Evolutionary conservation across 768 basidiomycete species (phyloP).

Genomic region (Cystobasidium onofrii): DNA sequence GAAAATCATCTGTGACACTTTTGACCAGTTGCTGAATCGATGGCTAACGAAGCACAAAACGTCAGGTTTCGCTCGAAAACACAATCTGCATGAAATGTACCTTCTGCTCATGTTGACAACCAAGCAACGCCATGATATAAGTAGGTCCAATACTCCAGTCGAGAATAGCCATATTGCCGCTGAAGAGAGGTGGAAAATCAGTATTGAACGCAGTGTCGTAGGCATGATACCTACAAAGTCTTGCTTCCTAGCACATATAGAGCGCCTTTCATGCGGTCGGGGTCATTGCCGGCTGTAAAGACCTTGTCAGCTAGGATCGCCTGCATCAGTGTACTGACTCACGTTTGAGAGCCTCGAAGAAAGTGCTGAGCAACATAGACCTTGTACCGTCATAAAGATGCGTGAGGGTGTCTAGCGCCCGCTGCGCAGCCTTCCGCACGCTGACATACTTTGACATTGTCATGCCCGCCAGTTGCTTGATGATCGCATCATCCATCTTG

Average conservation of each 20-base stretch:
- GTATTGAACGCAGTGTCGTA: background rate
- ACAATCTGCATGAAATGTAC: conserved; percentile 44
- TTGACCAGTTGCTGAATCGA: conserved; percentile 68
- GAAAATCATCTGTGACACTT: conserved; percentile 50
- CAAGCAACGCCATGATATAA: conserved; percentile 59
- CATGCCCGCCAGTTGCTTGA: conserved; percentile 47
- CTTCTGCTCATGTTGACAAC: conserved; percentile 77
- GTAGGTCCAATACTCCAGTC: conserved; percentile 60
- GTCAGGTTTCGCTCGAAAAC: background rate
- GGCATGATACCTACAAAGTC: conserved; percentile 3
- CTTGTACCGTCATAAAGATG: conserved; percentile 48
- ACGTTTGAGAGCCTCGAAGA: conserved; percentile 46
- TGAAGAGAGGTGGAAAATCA: background rate
- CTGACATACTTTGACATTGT: conserved; percentile 45
- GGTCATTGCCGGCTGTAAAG: conserved; percentile 63
- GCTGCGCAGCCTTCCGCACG: conserved; percentile 48
- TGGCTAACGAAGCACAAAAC: conserved; percentile 49
- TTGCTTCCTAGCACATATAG: conserved; percentile 42
- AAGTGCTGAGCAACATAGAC: conserved; percentile 45
- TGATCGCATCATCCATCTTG: conserved; percentile 47
- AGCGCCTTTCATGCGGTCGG: conserved; percentile 79
- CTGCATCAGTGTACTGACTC: conserved; percentile 51
- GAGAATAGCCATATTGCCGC: conserved; percentile 44
- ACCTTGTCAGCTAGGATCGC: conserved; percentile 44
- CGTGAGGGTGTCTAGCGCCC: conserved; percentile 53